These are phyloP conservation scores for Truncatella angustata DNA, from an alignment of 2,329 filamentous ascomycete genomes.

Conservation along the genomic window DNA sequence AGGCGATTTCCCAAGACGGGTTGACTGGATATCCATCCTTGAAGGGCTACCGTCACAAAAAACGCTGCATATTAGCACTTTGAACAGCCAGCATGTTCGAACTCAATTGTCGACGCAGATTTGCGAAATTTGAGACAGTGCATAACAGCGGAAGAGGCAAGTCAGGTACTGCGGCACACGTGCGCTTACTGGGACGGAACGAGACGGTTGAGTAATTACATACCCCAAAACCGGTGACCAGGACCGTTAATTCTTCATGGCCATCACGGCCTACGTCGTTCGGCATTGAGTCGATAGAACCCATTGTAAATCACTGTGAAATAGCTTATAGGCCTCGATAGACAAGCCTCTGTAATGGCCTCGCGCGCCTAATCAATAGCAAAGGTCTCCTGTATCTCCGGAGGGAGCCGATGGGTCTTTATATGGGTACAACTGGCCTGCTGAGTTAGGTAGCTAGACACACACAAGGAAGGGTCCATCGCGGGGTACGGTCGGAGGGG, in stretches of 20 bases:
- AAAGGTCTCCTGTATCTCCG: not conserved
- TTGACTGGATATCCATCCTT: slow-evolving; percentile 69
- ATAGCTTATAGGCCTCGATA: not conserved
- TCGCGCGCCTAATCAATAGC: slow-evolving; percentile 10
- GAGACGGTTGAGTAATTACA: slow-evolving; percentile 27
- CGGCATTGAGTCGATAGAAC: slow-evolving; percentile 21
- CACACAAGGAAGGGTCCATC: too few species aligned
- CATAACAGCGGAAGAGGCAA: too few species aligned
- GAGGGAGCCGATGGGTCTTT: not conserved
- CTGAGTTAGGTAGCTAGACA: too few species aligned
- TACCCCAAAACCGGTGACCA: slow-evolving; percentile 63
- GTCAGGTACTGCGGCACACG: too few species aligned
- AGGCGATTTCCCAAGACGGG: slow-evolving; percentile 78
- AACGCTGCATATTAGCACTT: too few species aligned
- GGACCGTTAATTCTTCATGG: slow-evolving; percentile 52
- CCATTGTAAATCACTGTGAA: slow-evolving; percentile 18
- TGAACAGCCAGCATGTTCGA: too few species aligned
- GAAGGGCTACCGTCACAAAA: slow-evolving; percentile 63
- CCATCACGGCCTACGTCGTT: slow-evolving; percentile 15
- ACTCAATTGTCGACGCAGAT: too few species aligned
- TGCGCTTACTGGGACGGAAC: not conserved
- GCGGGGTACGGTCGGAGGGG: too few species aligned
- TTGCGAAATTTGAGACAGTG: too few species aligned
- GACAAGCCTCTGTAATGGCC: too few species aligned
- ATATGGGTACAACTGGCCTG: too few species aligned